Evolutionary conservation across 1,284 basidiomycete species (phyloP).

Genomic region (Trichosporon inkin): DNA sequence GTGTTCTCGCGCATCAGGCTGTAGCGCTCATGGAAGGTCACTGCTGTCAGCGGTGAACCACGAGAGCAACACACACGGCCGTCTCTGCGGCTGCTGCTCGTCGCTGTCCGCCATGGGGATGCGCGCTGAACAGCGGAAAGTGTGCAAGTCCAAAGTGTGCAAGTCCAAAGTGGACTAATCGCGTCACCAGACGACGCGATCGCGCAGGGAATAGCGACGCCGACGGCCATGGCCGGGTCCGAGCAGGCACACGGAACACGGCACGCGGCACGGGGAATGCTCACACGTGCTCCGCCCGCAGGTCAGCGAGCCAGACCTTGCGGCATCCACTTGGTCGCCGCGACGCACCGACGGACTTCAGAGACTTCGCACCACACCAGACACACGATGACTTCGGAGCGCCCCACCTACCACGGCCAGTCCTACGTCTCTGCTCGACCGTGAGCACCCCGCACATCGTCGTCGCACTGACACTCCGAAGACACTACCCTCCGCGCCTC

Average conservation of each 20-base stretch:
- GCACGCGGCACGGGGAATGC: not conserved
- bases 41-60: conserved; percentile 12
- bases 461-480: conserved; percentile 6
- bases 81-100: not conserved
- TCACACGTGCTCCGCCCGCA: no score
- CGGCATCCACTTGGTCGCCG: no score
- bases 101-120: not conserved
- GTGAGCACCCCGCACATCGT: conserved; percentile 18
- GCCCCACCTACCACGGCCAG: conserved; percentile 7
- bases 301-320: no score
- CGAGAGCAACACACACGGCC: not conserved
- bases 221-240: not conserved
- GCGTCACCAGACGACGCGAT: not conserved
- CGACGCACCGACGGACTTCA: no score
- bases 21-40: conserved; percentile 34
- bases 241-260: not conserved
- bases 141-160: not conserved
- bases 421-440: conserved; percentile 31
- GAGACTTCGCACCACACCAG: not conserved
- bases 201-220: not conserved
- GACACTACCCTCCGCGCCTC: conserved; percentile 28
- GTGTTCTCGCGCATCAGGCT: conserved; percentile 29
- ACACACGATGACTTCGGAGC: conserved; percentile 9
- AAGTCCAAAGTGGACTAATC: not conserved
- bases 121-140: no score